Evolutionary conservation across 2,329 filamentous ascomycete genomes (phyloP).

Genomic region (Pyrenophora graminea): DNA sequence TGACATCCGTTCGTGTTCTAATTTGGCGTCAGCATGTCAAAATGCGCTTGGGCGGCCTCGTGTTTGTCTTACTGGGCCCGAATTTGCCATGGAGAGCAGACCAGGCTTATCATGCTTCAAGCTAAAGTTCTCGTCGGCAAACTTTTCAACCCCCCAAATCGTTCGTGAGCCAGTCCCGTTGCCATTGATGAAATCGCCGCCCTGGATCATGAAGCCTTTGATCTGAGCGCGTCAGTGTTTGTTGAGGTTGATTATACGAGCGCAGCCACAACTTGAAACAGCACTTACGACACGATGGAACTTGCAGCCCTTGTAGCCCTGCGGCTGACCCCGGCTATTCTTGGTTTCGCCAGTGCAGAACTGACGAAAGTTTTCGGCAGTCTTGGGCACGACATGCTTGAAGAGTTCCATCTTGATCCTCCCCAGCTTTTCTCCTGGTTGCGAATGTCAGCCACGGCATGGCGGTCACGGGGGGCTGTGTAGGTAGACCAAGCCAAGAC

Average conservation of each 20-base stretch:
- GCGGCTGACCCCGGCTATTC: constrained; percentile 73
- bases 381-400: constrained; percentile 79
- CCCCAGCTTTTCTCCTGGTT: constrained; percentile 42
- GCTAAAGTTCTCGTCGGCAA: constrained; percentile 88
- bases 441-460: constrained; percentile 26
- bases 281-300: constrained; percentile 86
- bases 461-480: constrained; percentile 1
- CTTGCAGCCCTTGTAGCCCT: constrained; percentile 92
- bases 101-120: constrained; percentile 79
- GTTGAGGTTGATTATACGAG: neutral
- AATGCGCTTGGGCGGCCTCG: too few species aligned
- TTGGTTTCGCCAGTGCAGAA: constrained; percentile 95
- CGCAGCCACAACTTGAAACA: neutral
- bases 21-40: constrained; percentile 50
- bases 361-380: constrained; percentile 94
- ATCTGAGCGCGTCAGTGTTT: constrained; percentile 61
- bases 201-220: constrained; percentile 96
- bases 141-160: constrained; percentile 84
- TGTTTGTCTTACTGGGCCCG: too few species aligned
- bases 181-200: constrained; percentile 91
- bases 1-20: constrained; percentile 93
- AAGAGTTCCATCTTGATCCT: constrained; percentile 68
- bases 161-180: constrained; percentile 86
- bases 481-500: constrained; percentile 12
- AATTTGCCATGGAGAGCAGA: constrained; percentile 80